phyloP scores from a whole-genome alignment of 1,284 basidiomycete genomes.

The Moesziomyces antarcticus region DNA sequence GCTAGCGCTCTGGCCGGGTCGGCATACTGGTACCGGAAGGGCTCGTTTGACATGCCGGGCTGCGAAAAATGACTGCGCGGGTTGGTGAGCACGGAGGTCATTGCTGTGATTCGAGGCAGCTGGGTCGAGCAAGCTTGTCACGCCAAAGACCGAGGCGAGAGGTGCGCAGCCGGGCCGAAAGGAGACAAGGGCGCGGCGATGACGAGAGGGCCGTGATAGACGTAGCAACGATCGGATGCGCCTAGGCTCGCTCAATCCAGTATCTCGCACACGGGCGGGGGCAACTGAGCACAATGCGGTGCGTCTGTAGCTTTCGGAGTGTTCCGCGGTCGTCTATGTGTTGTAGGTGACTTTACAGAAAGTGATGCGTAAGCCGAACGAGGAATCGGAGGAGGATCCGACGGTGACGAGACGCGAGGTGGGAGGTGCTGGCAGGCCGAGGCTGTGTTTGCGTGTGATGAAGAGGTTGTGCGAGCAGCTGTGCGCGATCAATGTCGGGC shows the following conservation, averaged over 20 bases:
- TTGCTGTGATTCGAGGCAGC: constrained; percentile 6
- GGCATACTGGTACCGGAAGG: constrained; percentile 30
- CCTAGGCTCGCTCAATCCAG: background rate
- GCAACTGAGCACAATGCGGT: too few species aligned
- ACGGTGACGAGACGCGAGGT: background rate
- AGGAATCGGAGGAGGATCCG: background rate
- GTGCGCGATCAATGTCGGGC: background rate
- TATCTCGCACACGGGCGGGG: too few species aligned
- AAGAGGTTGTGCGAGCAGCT: background rate
- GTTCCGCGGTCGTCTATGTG: too few species aligned
- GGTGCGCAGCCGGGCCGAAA: too few species aligned
- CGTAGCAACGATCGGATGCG: constrained; percentile 1
- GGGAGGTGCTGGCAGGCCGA: background rate
- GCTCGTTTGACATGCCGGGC: constrained; percentile 43
- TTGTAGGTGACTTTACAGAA: too few species aligned
- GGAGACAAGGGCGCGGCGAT: background rate
- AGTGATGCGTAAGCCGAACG: too few species aligned
- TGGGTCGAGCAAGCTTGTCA: background rate
- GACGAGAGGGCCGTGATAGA: background rate
- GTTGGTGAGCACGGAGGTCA: constrained; percentile 44
- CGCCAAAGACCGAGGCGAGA: too few species aligned
- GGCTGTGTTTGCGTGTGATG: background rate
- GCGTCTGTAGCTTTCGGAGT: too few species aligned
- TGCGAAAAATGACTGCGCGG: constrained; percentile 44
- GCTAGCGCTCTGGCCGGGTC: constrained; percentile 23